Evolutionary conservation across 1,284 basidiomycete genomes (phyloP), one percentile per base, ranked within the genome.

Genomic region (Cutaneotrichosporon sp.): DNA sequence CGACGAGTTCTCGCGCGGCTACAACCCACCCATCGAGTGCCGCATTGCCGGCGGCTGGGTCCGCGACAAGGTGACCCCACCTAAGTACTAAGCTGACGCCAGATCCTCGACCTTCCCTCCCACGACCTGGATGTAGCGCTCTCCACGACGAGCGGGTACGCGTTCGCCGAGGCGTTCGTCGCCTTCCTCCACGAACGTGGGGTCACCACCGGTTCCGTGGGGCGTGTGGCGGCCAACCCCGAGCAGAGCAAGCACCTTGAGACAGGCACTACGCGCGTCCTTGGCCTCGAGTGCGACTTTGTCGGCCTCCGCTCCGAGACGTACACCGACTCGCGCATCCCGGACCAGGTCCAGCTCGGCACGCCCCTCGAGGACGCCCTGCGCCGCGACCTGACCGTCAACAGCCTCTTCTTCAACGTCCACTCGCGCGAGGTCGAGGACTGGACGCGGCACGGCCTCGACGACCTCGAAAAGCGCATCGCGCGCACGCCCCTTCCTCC

Each of bases 181-280:
- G 79, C 83, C 24, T 97, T 85, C 72, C 82, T 92, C 68, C 72
- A 78, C 16, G 83, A 86, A 0, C 63, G 78, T 53, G 82, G 84
- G 47, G 75, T 90, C 14, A 68, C 84, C 27, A 85, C 86, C 2
- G 86, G 87, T 56, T 84, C 84, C 24, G 81, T 85, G 14, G 83
- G 89, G 24, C 92, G 89, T 72, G 94, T 99, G 62, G 92, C 91
- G 57, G 89, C 89, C 65, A 98, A 99, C 72, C 95, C 97, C 0
- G 92, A 95, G 52, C 97, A 99, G 81, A 95, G 92, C 59, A 99
- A 99, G 78, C 97, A 98, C 79, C 84, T 99, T 34, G 95, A 99
- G 80, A 98, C 97, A 0, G 95, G 94, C 0, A 90, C 89, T n/a
- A 90, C 93, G 33, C 87, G 85, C 33, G 82, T 99, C 27, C 83